phyloP scores from a whole-genome alignment of 2,329 filamentous ascomycete species.

The Diplodia intermedia region DNA sequence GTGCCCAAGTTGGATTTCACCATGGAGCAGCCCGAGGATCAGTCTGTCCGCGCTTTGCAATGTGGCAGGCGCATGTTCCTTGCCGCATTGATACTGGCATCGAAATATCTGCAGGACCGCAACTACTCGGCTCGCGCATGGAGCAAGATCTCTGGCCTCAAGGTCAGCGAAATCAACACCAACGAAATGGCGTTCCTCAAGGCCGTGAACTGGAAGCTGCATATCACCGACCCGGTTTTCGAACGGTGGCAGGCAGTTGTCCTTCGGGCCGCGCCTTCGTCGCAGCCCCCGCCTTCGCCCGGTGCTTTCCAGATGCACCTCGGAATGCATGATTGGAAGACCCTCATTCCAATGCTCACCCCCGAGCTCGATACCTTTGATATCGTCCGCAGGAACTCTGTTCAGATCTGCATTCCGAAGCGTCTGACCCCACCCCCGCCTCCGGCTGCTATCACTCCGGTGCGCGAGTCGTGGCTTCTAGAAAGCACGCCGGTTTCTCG shows the following conservation, averaged over 20 bases:
- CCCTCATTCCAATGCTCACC: conserved; percentile 62
- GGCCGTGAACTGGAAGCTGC: conserved; percentile 91
- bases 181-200: conserved; percentile 93
- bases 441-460: conserved; percentile 39
- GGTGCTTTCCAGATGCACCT: conserved; percentile 39
- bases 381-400: conserved; percentile 34
- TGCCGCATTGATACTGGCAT: conserved; percentile 90
- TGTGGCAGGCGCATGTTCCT: conserved; percentile 98
- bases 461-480: conserved; percentile 37
- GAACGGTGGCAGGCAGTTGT: conserved; percentile 95
- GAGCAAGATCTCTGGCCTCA: conserved; percentile 99
- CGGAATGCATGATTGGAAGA: conserved; percentile 53
- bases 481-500: conserved; percentile 54
- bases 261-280: conserved; percentile 57
- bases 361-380: conserved; percentile 62
- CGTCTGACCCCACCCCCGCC: conserved; percentile 39
- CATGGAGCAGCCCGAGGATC: conserved; percentile 80
- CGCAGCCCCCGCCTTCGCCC: conserved; percentile 51
- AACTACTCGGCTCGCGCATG: conserved; percentile 97
- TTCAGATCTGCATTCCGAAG: conserved; percentile 33
- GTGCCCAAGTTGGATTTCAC: conserved; percentile 85
- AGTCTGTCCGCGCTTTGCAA: conserved; percentile 80
- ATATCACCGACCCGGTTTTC: conserved; percentile 88
- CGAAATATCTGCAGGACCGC: conserved; percentile 96
- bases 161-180: conserved; percentile 91